Evolutionary conservation across 257 asterid genomes (phyloP), one percentile per base, ranked within the genome.

Genomic region (Solanum pinnatisectum): DNA sequence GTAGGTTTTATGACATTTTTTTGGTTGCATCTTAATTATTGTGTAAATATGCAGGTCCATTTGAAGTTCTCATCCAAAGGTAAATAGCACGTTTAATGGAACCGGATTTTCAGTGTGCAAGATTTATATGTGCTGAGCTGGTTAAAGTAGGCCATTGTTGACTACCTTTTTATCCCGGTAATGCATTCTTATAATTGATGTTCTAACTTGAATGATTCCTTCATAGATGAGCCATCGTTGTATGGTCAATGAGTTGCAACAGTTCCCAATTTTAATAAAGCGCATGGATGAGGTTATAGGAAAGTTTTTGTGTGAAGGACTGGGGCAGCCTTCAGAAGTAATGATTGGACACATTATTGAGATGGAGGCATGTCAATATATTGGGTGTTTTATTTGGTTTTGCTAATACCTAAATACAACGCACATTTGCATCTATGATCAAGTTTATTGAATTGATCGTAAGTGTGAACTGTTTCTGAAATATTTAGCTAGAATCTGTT

Each of bases 31-130:
- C 77, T 42, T 32, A 30, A 37, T 49, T 72, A 71, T 74, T 88
- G 84, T 83, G 18, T 30, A 49, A 49, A 88, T 78, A 15, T 92
- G 89, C 73, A 96, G 99, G 98, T 94, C 98, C 99, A 60, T 96
- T 97, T 92, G 99, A 97, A 91, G 97, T 95, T 93, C 98, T 96
- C 90, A 89, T 95, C 86, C 92, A 95, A 88, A 95, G 94, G 82
- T 98, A 97, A 91, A 96, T 97, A 56, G 95, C 98, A 84, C 96
- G 98, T 22, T 88, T 97, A 84, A 91, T 93, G 96, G 98, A 97
- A 89, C 98, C 98, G 63, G 96, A 96, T 92, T 96, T 97, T 87
- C 99, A 97, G 90, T 97, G 99, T 92, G 95, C 99, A 73, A 92
- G 98, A 89, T 97, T 96, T 90, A 92, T 97, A 86, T 97, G 93